These are phyloP conservation scores for Termitomyces bulborhizus DNA, from an alignment of 768 basidiomycete genomes.

Conservation along the genomic window DNA sequence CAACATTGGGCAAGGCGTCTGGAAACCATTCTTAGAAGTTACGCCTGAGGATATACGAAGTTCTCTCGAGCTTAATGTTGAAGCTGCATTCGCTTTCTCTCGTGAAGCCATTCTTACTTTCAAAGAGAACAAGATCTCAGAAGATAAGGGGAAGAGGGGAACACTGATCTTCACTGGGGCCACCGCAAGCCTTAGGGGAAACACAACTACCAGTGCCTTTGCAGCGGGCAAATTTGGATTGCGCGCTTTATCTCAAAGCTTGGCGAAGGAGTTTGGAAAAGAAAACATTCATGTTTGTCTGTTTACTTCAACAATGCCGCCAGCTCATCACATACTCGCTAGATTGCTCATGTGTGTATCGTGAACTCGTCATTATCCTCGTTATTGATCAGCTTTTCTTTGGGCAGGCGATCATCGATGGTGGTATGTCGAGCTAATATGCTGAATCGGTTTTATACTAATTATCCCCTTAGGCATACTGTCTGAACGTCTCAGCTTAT, in stretches of 20 bases:
- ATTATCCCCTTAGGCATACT: constrained; percentile 24
- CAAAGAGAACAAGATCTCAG: constrained; percentile 47
- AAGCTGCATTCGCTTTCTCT: constrained; percentile 59
- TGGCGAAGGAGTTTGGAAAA: constrained; percentile 71
- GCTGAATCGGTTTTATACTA: background rate
- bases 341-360: constrained; percentile 61
- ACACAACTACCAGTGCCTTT: constrained; percentile 53
- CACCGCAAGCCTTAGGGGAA: constrained; percentile 61
- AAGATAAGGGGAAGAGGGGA: constrained; percentile 49
- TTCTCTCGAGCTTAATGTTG: constrained; percentile 44
- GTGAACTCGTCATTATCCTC: background rate
- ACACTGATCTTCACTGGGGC: constrained; percentile 70
- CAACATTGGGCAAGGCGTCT: constrained; percentile 52
- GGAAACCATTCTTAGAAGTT: constrained; percentile 63
- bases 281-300: constrained; percentile 60
- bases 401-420: constrained; percentile 62
- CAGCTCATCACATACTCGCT: background rate
- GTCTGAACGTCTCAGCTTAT: constrained; percentile 23
- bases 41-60: constrained; percentile 51
- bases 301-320: background rate
- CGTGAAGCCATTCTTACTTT: constrained; percentile 54
- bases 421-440: constrained; percentile 26
- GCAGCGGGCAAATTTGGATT: constrained; percentile 59
- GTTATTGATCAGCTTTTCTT: background rate
- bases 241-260: constrained; percentile 61